Evolutionary conservation across 805 yeast species (phyloP).

Genomic region (Kuraishia capsulata): DNA sequence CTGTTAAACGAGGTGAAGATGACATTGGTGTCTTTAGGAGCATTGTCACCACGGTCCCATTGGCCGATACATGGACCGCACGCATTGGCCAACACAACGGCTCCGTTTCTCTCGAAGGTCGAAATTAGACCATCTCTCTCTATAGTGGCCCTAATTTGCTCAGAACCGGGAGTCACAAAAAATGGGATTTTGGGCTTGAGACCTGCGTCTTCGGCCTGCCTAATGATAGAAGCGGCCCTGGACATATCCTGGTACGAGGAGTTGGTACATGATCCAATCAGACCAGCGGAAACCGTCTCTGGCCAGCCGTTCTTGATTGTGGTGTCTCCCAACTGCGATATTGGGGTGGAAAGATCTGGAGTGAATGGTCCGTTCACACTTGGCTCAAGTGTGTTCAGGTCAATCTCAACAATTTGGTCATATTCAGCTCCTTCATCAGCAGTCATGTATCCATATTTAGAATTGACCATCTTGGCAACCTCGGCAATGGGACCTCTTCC

Average conservation of each 20-base stretch:
- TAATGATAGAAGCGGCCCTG: conserved; percentile 84
- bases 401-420: conserved; percentile 86
- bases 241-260: conserved; percentile 98
- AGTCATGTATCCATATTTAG: conserved; percentile 50
- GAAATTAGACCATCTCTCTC: conserved; percentile 88
- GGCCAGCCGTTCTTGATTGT: conserved; percentile 83
- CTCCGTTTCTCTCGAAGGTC: conserved; percentile 80
- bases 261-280: conserved; percentile 97
- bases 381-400: conserved; percentile 83
- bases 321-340: conserved; percentile 68
- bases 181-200: conserved; percentile 85
- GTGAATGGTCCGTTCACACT: conserved; percentile 97
- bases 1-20: conserved; percentile 97
- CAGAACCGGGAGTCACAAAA: conserved; percentile 97
- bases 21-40: conserved; percentile 91
- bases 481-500: conserved; percentile 77
- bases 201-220: conserved; percentile 81
- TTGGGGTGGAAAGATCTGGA: conserved; percentile 93
- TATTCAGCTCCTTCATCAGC: conserved; percentile 89
- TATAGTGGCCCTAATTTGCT: conserved; percentile 94
- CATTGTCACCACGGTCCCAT: conserved; percentile 88
- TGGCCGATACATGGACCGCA: conserved; percentile 99
- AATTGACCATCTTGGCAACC: conserved; percentile 43
- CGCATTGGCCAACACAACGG: conserved; percentile 89
- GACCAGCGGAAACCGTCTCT: conserved; percentile 74